Evolutionary conservation across 768 basidiomycete species (phyloP), one percentile per base, ranked within the genome.

Genomic region (Leccinum subgranulosum): DNA sequence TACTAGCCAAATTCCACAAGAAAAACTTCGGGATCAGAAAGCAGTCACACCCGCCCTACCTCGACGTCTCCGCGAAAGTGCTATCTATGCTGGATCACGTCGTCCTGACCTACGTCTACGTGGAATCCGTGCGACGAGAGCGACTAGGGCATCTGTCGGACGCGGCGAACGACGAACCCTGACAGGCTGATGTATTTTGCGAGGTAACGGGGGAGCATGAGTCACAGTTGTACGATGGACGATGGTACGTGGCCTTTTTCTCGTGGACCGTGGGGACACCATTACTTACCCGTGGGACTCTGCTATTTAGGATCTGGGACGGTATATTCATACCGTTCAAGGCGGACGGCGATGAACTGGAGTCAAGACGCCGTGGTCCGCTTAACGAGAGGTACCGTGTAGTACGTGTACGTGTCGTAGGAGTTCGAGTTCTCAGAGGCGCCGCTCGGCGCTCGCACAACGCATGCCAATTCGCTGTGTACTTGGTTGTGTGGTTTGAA

Each of bases 21-120:
- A 70, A 66, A n/a, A 66, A 70, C 21, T 41, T 60, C 1, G 66
- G 64, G 19, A 61, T 68, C 48, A 56, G 55, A 53, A 68, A 63
- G 39, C 61, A 54, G 25, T 52, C 58, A 3, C 66, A 69, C 23
- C 60, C 67, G 6, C 63, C 67, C 6, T 72, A 72, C 31, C 65
- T 72, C 0, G 60, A 70, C 10, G 53, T 72, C 33, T 67, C 67
- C 39, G 53, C 56, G 0, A 59, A 53, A 23, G 59, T 63, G 48
- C 10, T 57, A 21, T 45, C 53, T 17, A 70, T 72, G 65, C 28
- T 69, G 27, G 70, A 72, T 41, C 59, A 67, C 6, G 60, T 72
- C 48, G 59, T 72, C 39, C 51, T 69, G 25, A 72, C 71, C 0
- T 70, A 64, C 33, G 29, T 70, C 27, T 70, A 66, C 19, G 62